A percentile compares a stretch with the other conserved stretches of the same genome.
These are phyloP conservation scores for Agrostemma githago DNA, from an alignment of 148 eudicot species.

Conservation along the genomic window DNA sequence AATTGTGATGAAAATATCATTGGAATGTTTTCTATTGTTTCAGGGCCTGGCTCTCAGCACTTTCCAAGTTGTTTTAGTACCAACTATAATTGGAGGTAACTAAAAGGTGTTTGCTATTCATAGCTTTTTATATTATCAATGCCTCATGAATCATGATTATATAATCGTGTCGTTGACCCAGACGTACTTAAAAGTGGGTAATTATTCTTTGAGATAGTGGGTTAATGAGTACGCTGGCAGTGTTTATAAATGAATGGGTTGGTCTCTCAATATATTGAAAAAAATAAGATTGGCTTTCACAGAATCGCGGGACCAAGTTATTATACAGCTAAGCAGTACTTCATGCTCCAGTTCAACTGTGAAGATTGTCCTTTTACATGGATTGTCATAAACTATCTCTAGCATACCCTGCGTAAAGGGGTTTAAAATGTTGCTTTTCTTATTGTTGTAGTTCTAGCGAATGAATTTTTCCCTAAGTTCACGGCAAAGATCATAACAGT, in stretches of 20 bases:
- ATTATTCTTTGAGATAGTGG: neutral
- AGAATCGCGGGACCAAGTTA: neutral
- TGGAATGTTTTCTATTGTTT: conserved; percentile 17
- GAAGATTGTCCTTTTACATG: neutral
- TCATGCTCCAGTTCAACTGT: neutral
- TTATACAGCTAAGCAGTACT: neutral
- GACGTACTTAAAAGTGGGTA: neutral
- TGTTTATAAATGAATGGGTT: neutral
- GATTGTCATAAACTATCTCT: neutral
- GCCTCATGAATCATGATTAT: neutral
- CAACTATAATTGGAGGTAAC: conserved; percentile 87
- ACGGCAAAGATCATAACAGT: conserved; percentile 86
- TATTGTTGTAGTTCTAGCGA: conserved; percentile 57
- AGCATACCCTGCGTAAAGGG: neutral
- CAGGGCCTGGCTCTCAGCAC: conserved; percentile 99
- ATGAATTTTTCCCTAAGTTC: conserved; percentile 93
- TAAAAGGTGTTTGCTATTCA: conserved; percentile 17
- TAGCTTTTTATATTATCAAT: conserved; percentile 3
- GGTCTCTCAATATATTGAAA: neutral
- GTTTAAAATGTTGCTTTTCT: conserved; percentile 12
- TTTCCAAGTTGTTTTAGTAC: conserved; percentile 93
- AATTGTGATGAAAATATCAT: neutral
- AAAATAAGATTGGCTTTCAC: too few relatives aligned
- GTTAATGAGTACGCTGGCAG: neutral
- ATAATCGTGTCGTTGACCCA: too few relatives aligned